Evolutionary conservation across 1,284 basidiomycete species (phyloP), one percentile per base, ranked within the genome.

Genomic region (Xerocomus nothofagi): DNA sequence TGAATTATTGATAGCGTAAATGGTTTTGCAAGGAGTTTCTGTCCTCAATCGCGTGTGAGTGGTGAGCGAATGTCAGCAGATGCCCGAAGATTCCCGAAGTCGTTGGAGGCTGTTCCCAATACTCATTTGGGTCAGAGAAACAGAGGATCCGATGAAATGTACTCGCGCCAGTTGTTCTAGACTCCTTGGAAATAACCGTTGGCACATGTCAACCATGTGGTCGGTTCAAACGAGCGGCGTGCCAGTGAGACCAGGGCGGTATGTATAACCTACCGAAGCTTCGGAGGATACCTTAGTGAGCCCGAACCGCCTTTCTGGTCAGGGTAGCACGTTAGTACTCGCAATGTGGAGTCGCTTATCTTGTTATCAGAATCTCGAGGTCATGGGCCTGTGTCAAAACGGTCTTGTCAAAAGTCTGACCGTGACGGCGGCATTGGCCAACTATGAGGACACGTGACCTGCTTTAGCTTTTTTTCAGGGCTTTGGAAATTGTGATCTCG

Each of bases 151-250:
- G 36, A 39, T 48, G 32, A n/a, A 38, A 11, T 5, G 30, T 21
- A 17, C 29, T 40, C 42, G 18, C 30, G 21, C 47, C 33, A 12
- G 40, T 34, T 18, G 21, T 43, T 57, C 23, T 20, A 33, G 51
- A 18, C 41, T 36, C n/a, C 15, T 42, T 57, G 60, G 50, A 38
- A 55, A 50, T 63, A 51, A 39, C 39, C 15, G 20, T 24, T 26
- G 44, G 43, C 55, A 48, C 50, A 49, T 49, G 53, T 52, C 44
- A 37, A 42, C 57, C 61, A 60, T 57, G 59, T 51, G 47, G 29
- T 31, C 26, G 36, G 33, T 46, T 40, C 42, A 39, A n/a, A 48
- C 32, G 32, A 23, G 24, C 36, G 27, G 49, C 41, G 37, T 57
- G 38, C 34, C 39, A n/a, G n/a, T n/a, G n/a, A n/a, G n/a, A n/a